These are phyloP conservation scores for Strigomonas oncopelti DNA, from an alignment of 208 protist genomes.

Conservation along the genomic window DNA sequence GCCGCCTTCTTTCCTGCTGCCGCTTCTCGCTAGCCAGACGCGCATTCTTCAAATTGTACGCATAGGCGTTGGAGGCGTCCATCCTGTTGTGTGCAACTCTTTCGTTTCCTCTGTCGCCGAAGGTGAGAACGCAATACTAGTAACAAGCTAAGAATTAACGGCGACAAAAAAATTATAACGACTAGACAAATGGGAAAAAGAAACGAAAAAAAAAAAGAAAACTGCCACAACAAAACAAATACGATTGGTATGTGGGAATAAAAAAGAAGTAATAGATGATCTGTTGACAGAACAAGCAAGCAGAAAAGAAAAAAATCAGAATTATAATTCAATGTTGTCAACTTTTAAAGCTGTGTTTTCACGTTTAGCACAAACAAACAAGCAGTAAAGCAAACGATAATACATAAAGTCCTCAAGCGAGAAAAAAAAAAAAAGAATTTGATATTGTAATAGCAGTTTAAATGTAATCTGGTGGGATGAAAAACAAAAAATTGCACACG, in stretches of 20 bases:
- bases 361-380: too few species aligned
- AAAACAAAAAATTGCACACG: too few species aligned
- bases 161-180: background rate
- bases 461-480: too few species aligned
- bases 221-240: background rate
- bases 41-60: conserved; percentile 21
- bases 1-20: background rate
- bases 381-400: too few species aligned
- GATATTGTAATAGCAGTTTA: too few species aligned
- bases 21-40: conserved; percentile 11
- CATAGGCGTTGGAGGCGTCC: conserved; percentile 33
- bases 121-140: too few species aligned
- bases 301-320: background rate
- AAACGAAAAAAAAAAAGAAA: background rate
- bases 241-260: background rate
- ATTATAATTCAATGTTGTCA: background rate
- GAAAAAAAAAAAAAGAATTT: too few species aligned
- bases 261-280: too few species aligned
- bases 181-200: conserved; percentile 12
- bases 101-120: too few species aligned
- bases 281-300: too few species aligned
- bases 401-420: too few species aligned
- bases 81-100: conserved; percentile 17
- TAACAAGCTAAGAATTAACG: too few species aligned
- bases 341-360: background rate